Conservation (phyloP, 768 basidiomycete species). For the Cystofilobasidium ferigula region DNA sequence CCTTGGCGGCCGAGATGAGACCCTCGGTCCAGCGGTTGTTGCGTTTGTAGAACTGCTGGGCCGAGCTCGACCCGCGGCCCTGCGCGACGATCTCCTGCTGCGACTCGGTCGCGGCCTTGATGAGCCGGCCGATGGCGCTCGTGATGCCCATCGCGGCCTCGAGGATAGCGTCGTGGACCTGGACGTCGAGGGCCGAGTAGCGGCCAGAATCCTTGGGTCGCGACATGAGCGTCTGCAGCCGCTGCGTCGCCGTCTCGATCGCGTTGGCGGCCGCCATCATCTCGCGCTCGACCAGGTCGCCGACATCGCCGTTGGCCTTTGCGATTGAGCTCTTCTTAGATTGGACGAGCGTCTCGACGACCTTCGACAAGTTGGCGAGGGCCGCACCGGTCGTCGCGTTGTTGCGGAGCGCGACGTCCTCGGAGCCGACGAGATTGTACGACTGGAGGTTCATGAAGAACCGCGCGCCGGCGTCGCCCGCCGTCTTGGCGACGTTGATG, state of each 20-base stretch:
- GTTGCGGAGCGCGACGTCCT: constrained; percentile 78
- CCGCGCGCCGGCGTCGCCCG: constrained; percentile 77
- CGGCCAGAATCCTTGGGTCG: constrained; percentile 78
- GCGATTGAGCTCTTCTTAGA: constrained; percentile 65
- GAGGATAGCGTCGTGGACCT: constrained; percentile 96
- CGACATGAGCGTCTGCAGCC: constrained; percentile 79
- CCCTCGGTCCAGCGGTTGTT: constrained; percentile 99
- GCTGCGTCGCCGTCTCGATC: constrained; percentile 83
- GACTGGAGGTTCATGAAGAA: constrained; percentile 95
- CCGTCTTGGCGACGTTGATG: constrained; percentile 64
- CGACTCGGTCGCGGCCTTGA: constrained; percentile 91
- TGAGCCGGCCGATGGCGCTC: constrained; percentile 82
- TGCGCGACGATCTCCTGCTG: constrained; percentile 96
- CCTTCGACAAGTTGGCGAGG: constrained; percentile 71
- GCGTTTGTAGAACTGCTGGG: constrained; percentile 96
- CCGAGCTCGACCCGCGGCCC: constrained; percentile 82
- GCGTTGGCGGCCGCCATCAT: constrained; percentile 87
- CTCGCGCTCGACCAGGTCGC: constrained; percentile 90
- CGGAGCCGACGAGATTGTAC: constrained; percentile 72
- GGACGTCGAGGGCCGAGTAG: constrained; percentile 80
- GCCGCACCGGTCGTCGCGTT: constrained; percentile 75
- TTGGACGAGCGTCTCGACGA: constrained; percentile 73
- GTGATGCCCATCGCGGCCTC: constrained; percentile 90
- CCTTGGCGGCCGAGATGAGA: constrained; percentile 91
- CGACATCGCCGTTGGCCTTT: constrained; percentile 80